Evolutionary conservation across 495 filamentous ascomycete species (phyloP).

Genomic region (Articulospora tetracladia): DNA sequence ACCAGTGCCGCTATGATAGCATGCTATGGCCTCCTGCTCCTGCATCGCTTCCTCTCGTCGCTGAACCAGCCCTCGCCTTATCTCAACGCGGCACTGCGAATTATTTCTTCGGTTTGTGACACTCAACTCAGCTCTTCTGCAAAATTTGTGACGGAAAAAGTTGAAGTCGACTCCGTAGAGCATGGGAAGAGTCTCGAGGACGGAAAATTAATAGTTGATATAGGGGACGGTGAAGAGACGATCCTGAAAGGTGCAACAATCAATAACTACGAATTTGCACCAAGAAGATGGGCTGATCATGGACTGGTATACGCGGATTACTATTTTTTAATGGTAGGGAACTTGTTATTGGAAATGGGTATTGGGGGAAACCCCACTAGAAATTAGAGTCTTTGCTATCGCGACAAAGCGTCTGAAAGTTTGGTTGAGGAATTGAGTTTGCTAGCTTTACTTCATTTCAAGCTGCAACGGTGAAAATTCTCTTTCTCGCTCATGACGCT

Average conservation of each 20-base stretch:
- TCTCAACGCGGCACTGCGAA: constrained; percentile 26
- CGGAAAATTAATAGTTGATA: constrained; percentile 6
- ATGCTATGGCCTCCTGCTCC: constrained; percentile 31
- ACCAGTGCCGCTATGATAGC: constrained; percentile 32
- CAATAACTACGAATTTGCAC: constrained; percentile 27
- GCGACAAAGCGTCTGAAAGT: no score
- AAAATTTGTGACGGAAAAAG: constrained; percentile 1
- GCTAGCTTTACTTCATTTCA: no score
- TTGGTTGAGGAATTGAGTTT: no score
- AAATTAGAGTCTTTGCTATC: no score
- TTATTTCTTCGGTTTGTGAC: constrained; percentile 28
- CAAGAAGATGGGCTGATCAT: constrained; percentile 28
- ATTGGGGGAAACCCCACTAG: neutral
- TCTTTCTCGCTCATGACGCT: no score
- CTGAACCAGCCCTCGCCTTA: constrained; percentile 21
- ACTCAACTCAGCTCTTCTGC: constrained; percentile 18
- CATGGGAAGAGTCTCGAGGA: neutral
- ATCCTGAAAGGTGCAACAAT: constrained; percentile 30
- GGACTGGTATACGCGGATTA: constrained; percentile 41
- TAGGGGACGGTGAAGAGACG: constrained; percentile 9
- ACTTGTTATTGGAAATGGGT: constrained; percentile 18
- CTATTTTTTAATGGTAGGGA: constrained; percentile 36
- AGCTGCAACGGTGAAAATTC: no score
- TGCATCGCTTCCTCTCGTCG: constrained; percentile 24
- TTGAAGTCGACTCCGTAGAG: constrained; percentile 7